Evolutionary conservation across 1,139 yeast genomes (phyloP), one percentile per base, ranked within the genome.

Genomic region (Candida glucosophila): DNA sequence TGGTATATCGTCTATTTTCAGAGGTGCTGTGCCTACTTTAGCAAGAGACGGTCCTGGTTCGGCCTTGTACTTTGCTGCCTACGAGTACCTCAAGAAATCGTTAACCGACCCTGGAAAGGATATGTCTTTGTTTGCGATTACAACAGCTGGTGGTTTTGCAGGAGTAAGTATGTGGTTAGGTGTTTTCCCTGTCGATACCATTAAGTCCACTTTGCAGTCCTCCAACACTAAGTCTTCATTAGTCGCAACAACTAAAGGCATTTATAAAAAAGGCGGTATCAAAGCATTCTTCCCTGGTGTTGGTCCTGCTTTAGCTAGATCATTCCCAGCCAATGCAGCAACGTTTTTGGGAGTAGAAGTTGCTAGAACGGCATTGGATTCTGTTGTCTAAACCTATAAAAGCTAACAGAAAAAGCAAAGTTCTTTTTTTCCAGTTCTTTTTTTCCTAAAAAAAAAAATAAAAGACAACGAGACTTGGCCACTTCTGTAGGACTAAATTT

Each of bases 21-120:
- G 83, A 52, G 98, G 98, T 12, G 80, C 95, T 0, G 69, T 67
- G 14, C 96, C 96, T 5, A 90, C 98, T 1, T 60, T 90, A 37
- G 93, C 95, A 10, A 77, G 98, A 55, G 98, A 90, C 48, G 97
- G 97, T 7, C 98, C 98, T 1, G 98, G 98, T 4, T 80, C 94
- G n/a, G 97, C 97, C 0, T 66, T 86, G 17, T 90, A 90, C 58
- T 90, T 90, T 52, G 97, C 96, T 3, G 83, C 95, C 3, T 90
- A 90, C 52, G 98, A 90, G 52, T 67, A 72, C 41, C 58, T 83
- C 37, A 90, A 90, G 58, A 65, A 69, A 31, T 52, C 47, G 31
- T 65, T 79, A 45, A 70, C 88, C 22, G 48, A 50, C 26, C 67
- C 67, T 5, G 81, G 76, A 25, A 53, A 66, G 34, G 65, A 70